Evolutionary conservation across 805 yeast genomes (phyloP), one percentile per base, ranked within the genome.

Genomic region (Pichia paraexigua): DNA sequence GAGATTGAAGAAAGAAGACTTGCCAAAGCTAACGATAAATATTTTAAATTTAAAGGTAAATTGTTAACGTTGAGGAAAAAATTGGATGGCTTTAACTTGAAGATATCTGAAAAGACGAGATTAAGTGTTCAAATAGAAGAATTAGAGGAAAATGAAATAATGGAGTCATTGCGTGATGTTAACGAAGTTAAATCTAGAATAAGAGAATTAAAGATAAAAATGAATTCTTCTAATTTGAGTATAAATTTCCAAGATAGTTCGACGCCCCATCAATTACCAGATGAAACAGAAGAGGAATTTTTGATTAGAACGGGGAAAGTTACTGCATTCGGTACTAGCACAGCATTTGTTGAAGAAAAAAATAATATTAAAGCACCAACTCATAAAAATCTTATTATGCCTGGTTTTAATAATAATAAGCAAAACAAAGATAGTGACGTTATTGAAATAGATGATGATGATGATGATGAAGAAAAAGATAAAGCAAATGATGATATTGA

Each of bases 241-340:
- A 18, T 8, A 15, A 41, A 20, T 12, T 51, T 46, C 10, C 35
- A 56, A 6, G 60, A 53, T 12, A 62, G 58, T 5, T 56, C 49
- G 0, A 61, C 53, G 1, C 52, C 58, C 3, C 40, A 22, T 3
- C 58, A 74, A 56, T 71, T 77, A 8, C 80, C 85, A 0, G 86
- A 78, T n/a, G 98, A 94, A 61, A 68, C 89, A 0, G 86, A 85
- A 61, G 79, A 79, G 51, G 97, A 91, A 47, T 91, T 68, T 61
- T 72, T 94, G 54, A 79, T 94, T 0, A 75, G 99, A 56, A 91
- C 92, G 0, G 99, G 99, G 28, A 83, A 89, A 64, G 80, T 90
- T 51, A 94, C 99, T 0, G 98, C 98, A 0, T 94, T 94, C 71
- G 95, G 97, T 12, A 78, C 79, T 30, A 69, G 79, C 21, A 73